Base-by-base conservation (phyloP, 192 early-diverging fungal species). In the Funneliformis mosseae region DNA sequence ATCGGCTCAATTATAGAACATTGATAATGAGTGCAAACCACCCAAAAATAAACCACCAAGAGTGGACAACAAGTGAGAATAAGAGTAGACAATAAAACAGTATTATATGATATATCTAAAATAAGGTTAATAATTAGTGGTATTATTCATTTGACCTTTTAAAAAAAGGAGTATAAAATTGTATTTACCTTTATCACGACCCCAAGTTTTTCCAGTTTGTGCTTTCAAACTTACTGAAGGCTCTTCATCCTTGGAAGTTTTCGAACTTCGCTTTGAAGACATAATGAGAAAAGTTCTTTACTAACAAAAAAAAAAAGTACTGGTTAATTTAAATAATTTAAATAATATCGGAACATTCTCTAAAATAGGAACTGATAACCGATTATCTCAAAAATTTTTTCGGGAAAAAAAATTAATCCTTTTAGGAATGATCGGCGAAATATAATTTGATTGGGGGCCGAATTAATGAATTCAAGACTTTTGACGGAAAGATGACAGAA, bases 161-260 rank as follows among this genome's bases (percentile, higher is more conserved):
- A n/a, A 39, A 16, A 39, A 33, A 38, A 33, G 0, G 4, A 68
- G 25, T 28, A 8, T 33, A 66, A 25, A 25, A 63, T 69, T 69
- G 43, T 71, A 28, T 48, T 78, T 83, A 93, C 91, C 92, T 84
- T 90, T 83, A 62, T 90, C 89, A n/a, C 92, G 88, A 59, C 92
- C 92, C 92, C 92, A 93, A 67, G 92, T 93, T 81, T 91, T 89
- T 46, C 92, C 92, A 33, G 84, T 88, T 84, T 93, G 92, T 62
- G 88, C 85, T 41, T 79, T 78, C 14, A 82, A 48, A 28, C 79
- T 85, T 67, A 33, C 12, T 38, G 64, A 7, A 7, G 18, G 16
- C 12, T 67, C 64, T 14, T 38, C 33, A 55, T 55, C 16, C 21
- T 55, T n/a, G n/a, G n/a, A n/a, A n/a, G n/a, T n/a, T n/a, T n/a